Conservation (phyloP, 2,329 filamentous ascomycete species). For the Fusarium anthophilum region DNA sequence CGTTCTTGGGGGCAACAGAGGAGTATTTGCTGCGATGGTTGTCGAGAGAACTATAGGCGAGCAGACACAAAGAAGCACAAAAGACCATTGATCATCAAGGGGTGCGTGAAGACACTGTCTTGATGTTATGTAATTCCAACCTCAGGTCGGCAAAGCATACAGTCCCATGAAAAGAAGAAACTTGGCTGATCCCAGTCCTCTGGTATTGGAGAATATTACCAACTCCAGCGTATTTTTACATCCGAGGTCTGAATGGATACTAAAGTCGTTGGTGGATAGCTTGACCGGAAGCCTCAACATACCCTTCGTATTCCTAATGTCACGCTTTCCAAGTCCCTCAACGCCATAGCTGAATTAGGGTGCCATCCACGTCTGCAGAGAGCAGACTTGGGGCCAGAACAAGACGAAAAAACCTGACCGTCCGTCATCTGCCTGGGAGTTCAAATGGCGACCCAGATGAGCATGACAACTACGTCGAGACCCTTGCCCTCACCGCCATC, state of each 20-base stretch:
- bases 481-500: conserved; percentile 74
- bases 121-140: not conserved
- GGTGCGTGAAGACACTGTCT: not conserved
- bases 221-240: conserved; percentile 41
- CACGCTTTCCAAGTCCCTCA: conserved; percentile 42
- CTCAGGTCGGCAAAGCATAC: not conserved
- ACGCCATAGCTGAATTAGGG: conserved; percentile 43
- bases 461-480: conserved; percentile 74
- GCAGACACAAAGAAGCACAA: not conserved
- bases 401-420: conserved; percentile 7
- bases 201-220: conserved; percentile 28
- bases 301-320: conserved; percentile 39
- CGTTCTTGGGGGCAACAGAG: not conserved
- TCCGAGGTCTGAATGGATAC: conserved; percentile 41
- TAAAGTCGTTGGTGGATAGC: conserved; percentile 31
- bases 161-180: conserved; percentile 3
- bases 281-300: conserved; percentile 38
- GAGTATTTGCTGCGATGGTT: not conserved
- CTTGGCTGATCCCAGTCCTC: conserved; percentile 15
- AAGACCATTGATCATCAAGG: not conserved
- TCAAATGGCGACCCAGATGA: conserved; percentile 81
- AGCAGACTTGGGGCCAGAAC: conserved; percentile 16
- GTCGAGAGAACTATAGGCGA: not conserved
- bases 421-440: not conserved
- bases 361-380: conserved; percentile 30